These are phyloP conservation scores for Trichosporon asahii DNA, from an alignment of 1,284 basidiomycete genomes.

Conservation along the genomic window DNA sequence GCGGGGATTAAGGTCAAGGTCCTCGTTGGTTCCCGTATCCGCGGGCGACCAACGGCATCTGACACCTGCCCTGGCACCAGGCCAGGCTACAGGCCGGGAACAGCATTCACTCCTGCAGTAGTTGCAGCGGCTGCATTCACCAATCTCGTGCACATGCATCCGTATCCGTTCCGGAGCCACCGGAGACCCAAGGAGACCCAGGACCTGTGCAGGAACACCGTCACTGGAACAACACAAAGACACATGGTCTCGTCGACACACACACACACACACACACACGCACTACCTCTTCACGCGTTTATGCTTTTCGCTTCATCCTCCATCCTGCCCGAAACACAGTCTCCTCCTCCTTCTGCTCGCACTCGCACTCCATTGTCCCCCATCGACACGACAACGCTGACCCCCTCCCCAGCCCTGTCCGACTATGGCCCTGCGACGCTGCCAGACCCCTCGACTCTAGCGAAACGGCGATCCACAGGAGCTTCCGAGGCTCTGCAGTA, in stretches of 20 bases:
- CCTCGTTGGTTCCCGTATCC: neutral
- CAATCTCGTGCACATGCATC: too few relatives aligned
- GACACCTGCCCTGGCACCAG: neutral
- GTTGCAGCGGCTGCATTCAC: neutral
- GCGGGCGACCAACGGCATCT: neutral
- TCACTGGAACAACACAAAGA: neutral
- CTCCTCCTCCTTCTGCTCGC: neutral
- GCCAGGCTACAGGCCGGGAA: too few relatives aligned
- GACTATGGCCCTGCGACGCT: conserved; percentile 13
- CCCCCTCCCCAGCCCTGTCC: conserved; percentile 18
- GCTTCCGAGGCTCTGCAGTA: conserved; percentile 43
- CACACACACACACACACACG: neutral
- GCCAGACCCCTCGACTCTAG: neutral
- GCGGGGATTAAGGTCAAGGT: neutral
- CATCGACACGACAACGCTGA: neutral
- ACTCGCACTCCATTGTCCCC: neutral
- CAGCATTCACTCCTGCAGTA: neutral
- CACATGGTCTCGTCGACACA: neutral
- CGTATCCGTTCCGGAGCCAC: neutral
- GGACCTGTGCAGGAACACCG: neutral
- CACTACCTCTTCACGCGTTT: neutral
- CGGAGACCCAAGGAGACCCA: neutral
- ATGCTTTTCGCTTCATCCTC: conserved; percentile 1
- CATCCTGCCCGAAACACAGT: neutral
- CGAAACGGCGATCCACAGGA: conserved; percentile 36